These are phyloP conservation scores for Chaetothyriales sp. DNA, from an alignment of 2,329 filamentous ascomycete genomes.

Conservation along the genomic window DNA sequence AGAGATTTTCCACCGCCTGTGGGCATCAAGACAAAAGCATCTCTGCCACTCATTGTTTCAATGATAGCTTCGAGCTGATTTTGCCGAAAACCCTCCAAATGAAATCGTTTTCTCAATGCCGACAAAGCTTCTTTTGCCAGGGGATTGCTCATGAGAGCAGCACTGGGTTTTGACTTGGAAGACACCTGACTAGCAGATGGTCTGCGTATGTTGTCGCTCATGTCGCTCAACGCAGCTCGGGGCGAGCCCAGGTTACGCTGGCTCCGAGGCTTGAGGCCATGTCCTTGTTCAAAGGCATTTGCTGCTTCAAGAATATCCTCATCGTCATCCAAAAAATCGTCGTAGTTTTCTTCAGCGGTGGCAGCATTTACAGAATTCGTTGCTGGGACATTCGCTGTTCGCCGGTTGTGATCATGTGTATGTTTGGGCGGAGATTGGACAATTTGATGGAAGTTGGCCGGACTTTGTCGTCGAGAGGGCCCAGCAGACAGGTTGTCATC, in stretches of 20 bases:
- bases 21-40: conserved; percentile 93
- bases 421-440: not conserved
- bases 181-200: conserved; percentile 2
- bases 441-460: not conserved
- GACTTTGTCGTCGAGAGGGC: not conserved
- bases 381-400: not conserved
- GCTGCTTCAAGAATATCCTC: conserved; percentile 29
- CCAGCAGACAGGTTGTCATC: not conserved
- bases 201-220: conserved; percentile 20
- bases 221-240: conserved; percentile 9
- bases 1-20: conserved; percentile 94
- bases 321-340: conserved; percentile 27
- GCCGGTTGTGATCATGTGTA: not conserved
- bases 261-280: not conserved
- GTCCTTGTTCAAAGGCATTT: not conserved
- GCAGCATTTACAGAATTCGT: not conserved
- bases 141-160: conserved; percentile 43
- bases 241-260: not conserved
- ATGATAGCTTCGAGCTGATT: conserved; percentile 96
- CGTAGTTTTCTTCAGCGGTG: conserved; percentile 24
- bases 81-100: conserved; percentile 69
- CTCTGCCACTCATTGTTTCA: conserved; percentile 69
- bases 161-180: conserved; percentile 12
- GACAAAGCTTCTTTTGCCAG: conserved; percentile 79
- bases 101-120: conserved; percentile 69